These are phyloP conservation scores for Citrus cavaleriei DNA, from an alignment of 345 rosid genomes.

Conservation along the genomic window DNA sequence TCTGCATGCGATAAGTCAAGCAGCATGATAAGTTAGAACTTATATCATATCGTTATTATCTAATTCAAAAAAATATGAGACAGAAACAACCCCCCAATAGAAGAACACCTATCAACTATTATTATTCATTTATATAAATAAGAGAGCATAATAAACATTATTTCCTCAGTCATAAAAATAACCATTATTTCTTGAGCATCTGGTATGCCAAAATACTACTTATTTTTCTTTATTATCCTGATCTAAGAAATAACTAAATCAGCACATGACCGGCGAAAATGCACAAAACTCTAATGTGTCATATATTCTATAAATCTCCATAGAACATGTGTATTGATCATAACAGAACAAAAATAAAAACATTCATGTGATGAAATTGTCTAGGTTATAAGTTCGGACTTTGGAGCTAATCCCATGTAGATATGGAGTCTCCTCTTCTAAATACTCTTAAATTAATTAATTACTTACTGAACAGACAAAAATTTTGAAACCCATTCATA, in stretches of 20 bases:
- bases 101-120: neutral
- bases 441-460: neutral
- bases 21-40: neutral
- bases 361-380: neutral
- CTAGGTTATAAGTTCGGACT: neutral
- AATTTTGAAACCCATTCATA: neutral
- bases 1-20: constrained; percentile 44
- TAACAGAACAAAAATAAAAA: neutral
- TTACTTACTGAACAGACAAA: neutral
- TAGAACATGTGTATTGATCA: neutral
- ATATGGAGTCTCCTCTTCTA: neutral
- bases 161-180: neutral
- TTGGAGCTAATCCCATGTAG: neutral
- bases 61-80: neutral
- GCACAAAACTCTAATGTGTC: neutral
- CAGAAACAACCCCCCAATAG: neutral
- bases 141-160: neutral
- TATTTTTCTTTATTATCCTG: neutral
- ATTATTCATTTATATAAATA: neutral
- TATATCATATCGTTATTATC: neutral
- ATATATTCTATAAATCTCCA: neutral
- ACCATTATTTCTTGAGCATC: neutral
- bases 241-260: neutral
- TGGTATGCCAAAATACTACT: neutral
- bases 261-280: neutral